Conservation (phyloP, 1,139 yeast genomes). For the Kodamaea plutei region DNA sequence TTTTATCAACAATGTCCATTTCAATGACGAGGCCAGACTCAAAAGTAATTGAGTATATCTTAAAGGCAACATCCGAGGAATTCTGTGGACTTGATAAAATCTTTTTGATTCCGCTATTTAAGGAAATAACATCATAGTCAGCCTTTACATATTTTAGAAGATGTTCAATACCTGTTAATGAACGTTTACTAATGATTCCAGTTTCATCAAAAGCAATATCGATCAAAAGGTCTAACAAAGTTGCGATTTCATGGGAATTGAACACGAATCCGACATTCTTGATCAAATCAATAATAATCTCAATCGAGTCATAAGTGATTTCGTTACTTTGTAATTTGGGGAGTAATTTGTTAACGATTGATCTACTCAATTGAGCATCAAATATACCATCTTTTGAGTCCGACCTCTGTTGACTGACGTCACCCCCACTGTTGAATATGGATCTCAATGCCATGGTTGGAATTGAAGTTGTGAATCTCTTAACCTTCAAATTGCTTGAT, state of each 20-base stretch:
- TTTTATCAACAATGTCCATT: slow-evolving; percentile 7
- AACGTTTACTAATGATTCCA: slow-evolving; percentile 49
- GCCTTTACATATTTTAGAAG: slow-evolving; percentile 35
- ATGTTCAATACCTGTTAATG: slow-evolving; percentile 53
- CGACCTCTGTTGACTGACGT: slow-evolving; percentile 1
- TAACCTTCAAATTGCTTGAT: slow-evolving; percentile 19
- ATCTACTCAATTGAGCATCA: slow-evolving; percentile 15
- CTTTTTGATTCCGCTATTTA: slow-evolving; percentile 11
- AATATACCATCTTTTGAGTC: slow-evolving; percentile 7
- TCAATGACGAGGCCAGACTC: slow-evolving; percentile 8
- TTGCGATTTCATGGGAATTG: slow-evolving; percentile 33
- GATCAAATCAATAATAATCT: slow-evolving; percentile 57
- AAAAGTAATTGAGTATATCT: slow-evolving; percentile 12
- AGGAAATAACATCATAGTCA: slow-evolving; percentile 10
- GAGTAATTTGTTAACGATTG: slow-evolving; percentile 15
- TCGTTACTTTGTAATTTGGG: slow-evolving; percentile 15
- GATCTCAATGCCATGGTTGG: slow-evolving; percentile 70
- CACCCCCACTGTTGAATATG: slow-evolving; percentile 37
- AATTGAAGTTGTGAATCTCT: slow-evolving; percentile 56
- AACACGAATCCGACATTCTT: slow-evolving; percentile 52
- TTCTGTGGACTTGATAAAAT: slow-evolving; percentile 4
- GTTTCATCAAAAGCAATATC: slow-evolving; percentile 39
- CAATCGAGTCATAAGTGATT: slow-evolving; percentile 56
- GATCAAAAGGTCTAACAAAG: slow-evolving; percentile 35
- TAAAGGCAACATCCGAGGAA: slow-evolving; percentile 6